phyloP scores from a whole-genome alignment of 495 filamentous ascomycete species.

The Hyaloscypha finlandica region DNA sequence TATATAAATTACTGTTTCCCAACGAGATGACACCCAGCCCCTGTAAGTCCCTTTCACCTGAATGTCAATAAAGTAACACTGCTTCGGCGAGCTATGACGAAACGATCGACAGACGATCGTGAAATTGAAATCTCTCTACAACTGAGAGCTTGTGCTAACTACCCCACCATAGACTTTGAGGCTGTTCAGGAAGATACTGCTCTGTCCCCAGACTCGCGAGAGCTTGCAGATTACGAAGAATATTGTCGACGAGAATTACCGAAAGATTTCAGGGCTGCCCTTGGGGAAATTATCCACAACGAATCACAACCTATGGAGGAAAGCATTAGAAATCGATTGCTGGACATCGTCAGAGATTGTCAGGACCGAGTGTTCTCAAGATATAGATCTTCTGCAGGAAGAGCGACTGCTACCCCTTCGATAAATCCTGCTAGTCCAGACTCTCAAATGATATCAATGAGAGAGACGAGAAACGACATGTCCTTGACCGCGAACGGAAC shows the following conservation, averaged over 20 bases:
- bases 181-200: constrained; percentile 5
- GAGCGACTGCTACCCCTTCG: neutral
- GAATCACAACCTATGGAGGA: constrained; percentile 17
- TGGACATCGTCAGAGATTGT: constrained; percentile 10
- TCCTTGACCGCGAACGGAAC: neutral
- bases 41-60: constrained; percentile 16
- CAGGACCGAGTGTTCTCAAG: constrained; percentile 15
- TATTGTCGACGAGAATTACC: constrained; percentile 22
- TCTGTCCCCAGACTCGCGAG: neutral
- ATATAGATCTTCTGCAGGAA: constrained; percentile 15
- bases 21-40: constrained; percentile 18
- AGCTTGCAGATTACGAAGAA: constrained; percentile 18
- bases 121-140: neutral
- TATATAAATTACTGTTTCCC: constrained; percentile 29
- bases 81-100: too few species aligned
- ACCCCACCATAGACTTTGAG: constrained; percentile 18
- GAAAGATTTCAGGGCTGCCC: neutral
- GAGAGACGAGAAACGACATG: neutral
- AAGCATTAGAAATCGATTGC: constrained; percentile 1
- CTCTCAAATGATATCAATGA: neutral
- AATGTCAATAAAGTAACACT: too few species aligned
- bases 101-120: too few species aligned
- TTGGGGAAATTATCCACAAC: constrained; percentile 1
- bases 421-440: neutral
- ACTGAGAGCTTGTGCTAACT: neutral